Evolutionary conservation across 345 rosid genomes (phyloP).

Genomic region (Turnera subulata): DNA sequence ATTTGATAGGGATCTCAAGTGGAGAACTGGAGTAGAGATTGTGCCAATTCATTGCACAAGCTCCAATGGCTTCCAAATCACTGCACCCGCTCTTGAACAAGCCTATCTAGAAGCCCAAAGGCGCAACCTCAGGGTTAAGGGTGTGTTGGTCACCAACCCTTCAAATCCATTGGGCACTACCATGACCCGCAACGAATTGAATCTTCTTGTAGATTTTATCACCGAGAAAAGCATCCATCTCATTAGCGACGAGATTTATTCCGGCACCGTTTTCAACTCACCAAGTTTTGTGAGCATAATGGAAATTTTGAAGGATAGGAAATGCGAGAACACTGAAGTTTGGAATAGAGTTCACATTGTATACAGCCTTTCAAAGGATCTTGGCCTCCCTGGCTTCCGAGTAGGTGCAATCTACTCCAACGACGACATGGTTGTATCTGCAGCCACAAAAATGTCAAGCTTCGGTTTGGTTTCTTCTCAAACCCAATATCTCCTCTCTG

Average conservation of each 20-base stretch:
- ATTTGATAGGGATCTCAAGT: slow-evolving; percentile 56
- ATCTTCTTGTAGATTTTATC: slow-evolving; percentile 62
- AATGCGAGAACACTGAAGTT: slow-evolving; percentile 41
- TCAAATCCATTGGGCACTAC: slow-evolving; percentile 81
- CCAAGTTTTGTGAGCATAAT: slow-evolving; percentile 57
- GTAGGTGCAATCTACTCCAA: slow-evolving; percentile 83
- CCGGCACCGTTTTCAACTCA: slow-evolving; percentile 71
- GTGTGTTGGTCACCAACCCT: slow-evolving; percentile 74
- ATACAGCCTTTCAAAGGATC: slow-evolving; percentile 71
- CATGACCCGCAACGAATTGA: slow-evolving; percentile 48
- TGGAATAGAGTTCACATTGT: slow-evolving; percentile 61
- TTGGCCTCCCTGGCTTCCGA: slow-evolving; percentile 82
- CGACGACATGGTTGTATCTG: slow-evolving; percentile 55
- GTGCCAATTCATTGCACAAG: slow-evolving; percentile 49
- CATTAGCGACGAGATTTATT: slow-evolving; percentile 77
- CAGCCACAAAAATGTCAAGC: slow-evolving; percentile 88
- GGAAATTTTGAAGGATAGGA: slow-evolving; percentile 58
- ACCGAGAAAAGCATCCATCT: slow-evolving; percentile 55
- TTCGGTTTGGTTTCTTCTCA: slow-evolving; percentile 82
- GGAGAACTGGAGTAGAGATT: slow-evolving; percentile 53
- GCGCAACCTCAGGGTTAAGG: slow-evolving; percentile 63
- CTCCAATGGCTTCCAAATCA: slow-evolving; percentile 45
- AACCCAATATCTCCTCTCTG: slow-evolving; percentile 65
- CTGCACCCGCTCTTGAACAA: slow-evolving; percentile 48
- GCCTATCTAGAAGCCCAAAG: slow-evolving; percentile 64